These are phyloP conservation scores for Dryadomyces quercus-mongolicae DNA, from an alignment of 2,329 filamentous ascomycete genomes.

Conservation along the genomic window DNA sequence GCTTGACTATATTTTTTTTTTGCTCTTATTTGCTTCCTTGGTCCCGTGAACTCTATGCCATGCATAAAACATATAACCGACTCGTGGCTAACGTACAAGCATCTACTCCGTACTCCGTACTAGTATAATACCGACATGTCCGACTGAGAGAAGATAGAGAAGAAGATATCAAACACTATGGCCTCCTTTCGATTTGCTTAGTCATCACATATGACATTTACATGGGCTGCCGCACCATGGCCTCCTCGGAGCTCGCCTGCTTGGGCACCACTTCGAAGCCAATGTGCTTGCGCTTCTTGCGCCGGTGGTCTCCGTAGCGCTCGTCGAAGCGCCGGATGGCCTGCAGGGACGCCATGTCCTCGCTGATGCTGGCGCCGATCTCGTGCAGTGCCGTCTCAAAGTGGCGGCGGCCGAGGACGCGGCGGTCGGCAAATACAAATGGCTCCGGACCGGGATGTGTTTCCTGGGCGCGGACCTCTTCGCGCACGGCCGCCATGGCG, in stretches of 20 bases:
- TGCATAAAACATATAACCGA: no score
- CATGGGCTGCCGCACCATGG: conserved; percentile 24
- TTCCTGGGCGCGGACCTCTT: conserved; percentile 42
- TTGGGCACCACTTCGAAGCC: conserved; percentile 42
- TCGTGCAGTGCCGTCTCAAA: conserved; percentile 80
- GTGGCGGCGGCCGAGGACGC: conserved; percentile 54
- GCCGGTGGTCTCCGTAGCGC: conserved; percentile 74
- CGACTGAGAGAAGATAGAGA: no score
- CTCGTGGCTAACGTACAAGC: no score
- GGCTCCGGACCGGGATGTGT: conserved; percentile 24
- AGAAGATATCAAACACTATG: no score
- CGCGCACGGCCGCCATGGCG: conserved; percentile 65
- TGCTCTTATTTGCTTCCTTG: neutral
- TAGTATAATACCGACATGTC: no score
- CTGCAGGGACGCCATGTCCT: conserved; percentile 79
- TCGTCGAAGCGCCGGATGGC: conserved; percentile 93
- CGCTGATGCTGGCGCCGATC: conserved; percentile 83
- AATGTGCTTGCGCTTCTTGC: conserved; percentile 42
- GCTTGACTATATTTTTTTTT: neutral
- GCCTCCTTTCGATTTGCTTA: no score
- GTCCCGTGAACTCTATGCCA: neutral
- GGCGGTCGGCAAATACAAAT: conserved; percentile 48
- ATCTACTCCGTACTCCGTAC: no score
- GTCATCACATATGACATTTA: neutral
- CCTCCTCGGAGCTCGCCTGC: conserved; percentile 28